Base-by-base conservation (phyloP, 2,329 filamentous ascomycete genomes). In the Elsinoe ampelina region DNA sequence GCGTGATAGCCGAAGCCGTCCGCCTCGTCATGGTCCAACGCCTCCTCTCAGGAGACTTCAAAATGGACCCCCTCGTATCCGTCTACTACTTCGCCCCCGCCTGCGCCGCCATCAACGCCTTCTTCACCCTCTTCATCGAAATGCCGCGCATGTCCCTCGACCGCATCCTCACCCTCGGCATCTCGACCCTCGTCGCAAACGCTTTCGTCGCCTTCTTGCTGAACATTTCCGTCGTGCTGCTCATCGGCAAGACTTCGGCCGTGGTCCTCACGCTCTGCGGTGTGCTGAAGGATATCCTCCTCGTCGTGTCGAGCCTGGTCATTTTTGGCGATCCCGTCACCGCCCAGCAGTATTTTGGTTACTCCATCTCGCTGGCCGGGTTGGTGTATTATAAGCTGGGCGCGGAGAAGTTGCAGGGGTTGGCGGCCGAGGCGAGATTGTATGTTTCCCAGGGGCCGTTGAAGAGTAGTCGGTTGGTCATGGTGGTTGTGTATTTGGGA, bases 31-130 rank as follows among this genome's bases (percentile, higher is more conserved):
- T 93, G 84, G 87, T 93, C 55, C 85, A 92, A 77, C 84, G 85
- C 59, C 79, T 93, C 45, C 81, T 93, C 64, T 90, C 84, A 76
- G 79, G 85, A 52, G 87, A 92, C 73, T 92, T 86, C 81, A 92
- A 92, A 81, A 93, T 93, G 89, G 88, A 93, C 70, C 88, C 88
- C 15, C 77, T 93, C 19, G 88, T 93, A 57, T 93, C 88, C 30
- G 81, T 93, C 11, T 93, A 93, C 80, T 93, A 93, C 78, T 93
- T 91, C 65, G 89, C 89, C 1, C 88, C 88, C 13, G 83, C 89
- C 57, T 93, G 88, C 72, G 88, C 88, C 48, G 74, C 81, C 68
- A 90, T 93, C 83, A 93, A 93, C 76, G 81, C 84, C 63, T 68
- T 82, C 11, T 81, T 90, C 48, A 85, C 86, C 57, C 74, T 92